Evolutionary conservation across 2,329 filamentous ascomycete genomes (phyloP).

Genomic region (Fusarium haematococcum): DNA sequence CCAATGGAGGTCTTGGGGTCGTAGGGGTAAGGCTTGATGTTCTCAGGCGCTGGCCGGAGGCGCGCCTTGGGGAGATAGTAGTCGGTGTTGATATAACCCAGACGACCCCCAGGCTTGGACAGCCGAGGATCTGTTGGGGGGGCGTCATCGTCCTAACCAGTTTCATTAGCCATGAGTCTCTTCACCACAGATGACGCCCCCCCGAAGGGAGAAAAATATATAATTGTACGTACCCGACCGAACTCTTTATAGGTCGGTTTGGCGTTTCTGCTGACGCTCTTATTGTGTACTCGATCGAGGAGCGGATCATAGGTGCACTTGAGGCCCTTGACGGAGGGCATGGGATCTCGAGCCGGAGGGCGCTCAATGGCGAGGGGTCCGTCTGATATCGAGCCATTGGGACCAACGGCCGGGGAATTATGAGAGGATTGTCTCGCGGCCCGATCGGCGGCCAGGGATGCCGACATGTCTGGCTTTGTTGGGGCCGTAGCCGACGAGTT

Average conservation of each 20-base stretch:
- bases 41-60: conserved; percentile 79
- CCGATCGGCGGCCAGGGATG: conserved; percentile 60
- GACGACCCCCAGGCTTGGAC: conserved; percentile 69
- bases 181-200: conserved; percentile 71
- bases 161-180: conserved; percentile 68
- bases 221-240: conserved; percentile 72
- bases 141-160: conserved; percentile 81
- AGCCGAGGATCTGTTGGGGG: conserved; percentile 86
- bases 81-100: conserved; percentile 77
- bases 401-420: conserved; percentile 44
- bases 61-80: conserved; percentile 78
- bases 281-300: conserved; percentile 62
- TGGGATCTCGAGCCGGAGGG: conserved; percentile 68
- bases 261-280: conserved; percentile 65
- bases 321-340: conserved; percentile 64
- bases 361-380: conserved; percentile 53
- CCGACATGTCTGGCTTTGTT: conserved; percentile 67
- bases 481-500: conserved; percentile 60
- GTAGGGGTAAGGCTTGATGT: conserved; percentile 83
- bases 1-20: conserved; percentile 87
- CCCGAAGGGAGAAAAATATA: conserved; percentile 55
- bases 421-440: conserved; percentile 44
- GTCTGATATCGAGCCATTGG: conserved; percentile 51
- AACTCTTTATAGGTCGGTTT: conserved; percentile 74
- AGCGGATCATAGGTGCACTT: conserved; percentile 73